Conservation (phyloP, 177 flowering plant genomes). For the Vitis hybrid region DNA sequence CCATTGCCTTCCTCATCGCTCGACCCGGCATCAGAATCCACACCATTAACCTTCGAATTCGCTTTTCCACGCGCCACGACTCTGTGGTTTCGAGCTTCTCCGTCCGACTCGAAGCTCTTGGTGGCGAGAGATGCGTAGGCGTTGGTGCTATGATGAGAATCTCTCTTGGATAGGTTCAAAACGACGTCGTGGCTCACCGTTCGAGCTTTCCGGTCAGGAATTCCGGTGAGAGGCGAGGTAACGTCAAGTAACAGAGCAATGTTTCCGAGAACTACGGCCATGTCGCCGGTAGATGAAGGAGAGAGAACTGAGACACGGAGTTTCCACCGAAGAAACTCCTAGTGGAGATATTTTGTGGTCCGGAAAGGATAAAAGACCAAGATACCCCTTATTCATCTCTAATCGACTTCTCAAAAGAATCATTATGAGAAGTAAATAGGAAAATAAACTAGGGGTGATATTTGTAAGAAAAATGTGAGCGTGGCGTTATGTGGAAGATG, state of each 20-base stretch:
- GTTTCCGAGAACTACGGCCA: slow-evolving; percentile 68
- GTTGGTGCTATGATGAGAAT: slow-evolving; percentile 21
- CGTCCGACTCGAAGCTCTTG: slow-evolving; percentile 39
- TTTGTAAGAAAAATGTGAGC: slow-evolving; percentile 8
- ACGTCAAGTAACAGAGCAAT: slow-evolving; percentile 39
- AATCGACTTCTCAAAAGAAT: too few species aligned
- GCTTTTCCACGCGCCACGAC: slow-evolving; percentile 34
- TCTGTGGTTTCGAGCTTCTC: slow-evolving; percentile 28
- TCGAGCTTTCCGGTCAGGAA: slow-evolving; percentile 40
- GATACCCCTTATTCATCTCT: neutral
- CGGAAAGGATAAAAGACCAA: slow-evolving; percentile 1
- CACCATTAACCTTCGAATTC: slow-evolving; percentile 51
- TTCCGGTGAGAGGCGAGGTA: slow-evolving; percentile 23
- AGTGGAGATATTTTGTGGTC: slow-evolving; percentile 13
- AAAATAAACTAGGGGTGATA: neutral
- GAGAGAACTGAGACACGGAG: slow-evolving; percentile 5
- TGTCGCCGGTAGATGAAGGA: slow-evolving; percentile 14
- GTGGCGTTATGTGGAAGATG: slow-evolving; percentile 16
- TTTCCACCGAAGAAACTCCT: neutral
- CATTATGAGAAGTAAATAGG: too few species aligned
- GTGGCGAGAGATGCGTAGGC: slow-evolving; percentile 24
- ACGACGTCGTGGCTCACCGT: slow-evolving; percentile 33
- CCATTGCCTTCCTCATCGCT: slow-evolving; percentile 52
- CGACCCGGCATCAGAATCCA: slow-evolving; percentile 53
- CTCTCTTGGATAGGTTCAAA: slow-evolving; percentile 42